These are phyloP conservation scores for Termitomyces sp. DNA, from an alignment of 768 basidiomycete genomes.

Conservation along the genomic window DNA sequence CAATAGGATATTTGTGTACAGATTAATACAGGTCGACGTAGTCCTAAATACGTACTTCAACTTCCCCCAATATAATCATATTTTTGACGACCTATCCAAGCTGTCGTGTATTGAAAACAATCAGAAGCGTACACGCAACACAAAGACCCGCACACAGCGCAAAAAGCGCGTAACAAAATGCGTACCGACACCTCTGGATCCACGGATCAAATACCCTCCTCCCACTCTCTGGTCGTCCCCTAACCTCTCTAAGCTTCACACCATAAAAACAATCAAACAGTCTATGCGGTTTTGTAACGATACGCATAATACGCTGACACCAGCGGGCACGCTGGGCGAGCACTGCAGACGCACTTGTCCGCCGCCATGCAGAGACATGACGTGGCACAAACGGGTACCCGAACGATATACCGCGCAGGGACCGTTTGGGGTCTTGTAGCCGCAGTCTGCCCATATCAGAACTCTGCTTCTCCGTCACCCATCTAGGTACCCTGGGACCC, in stretches of 20 bases:
- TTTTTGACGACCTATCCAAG: constrained; percentile 14
- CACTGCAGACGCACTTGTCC: constrained; percentile 2
- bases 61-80: background rate
- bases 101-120: constrained; percentile 36
- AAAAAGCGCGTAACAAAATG: constrained; percentile 48
- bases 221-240: constrained; percentile 39
- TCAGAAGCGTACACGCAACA: constrained; percentile 34
- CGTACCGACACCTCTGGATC: constrained; percentile 55
- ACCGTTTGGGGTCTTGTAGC: constrained; percentile 39
- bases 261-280: constrained; percentile 40
- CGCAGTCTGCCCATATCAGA: constrained; percentile 37
- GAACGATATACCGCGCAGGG: constrained; percentile 41
- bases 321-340: constrained; percentile 14
- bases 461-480: constrained; percentile 39
- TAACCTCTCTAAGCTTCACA: constrained; percentile 36
- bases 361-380: constrained; percentile 29
- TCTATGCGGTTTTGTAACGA: constrained; percentile 41
- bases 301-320: constrained; percentile 15
- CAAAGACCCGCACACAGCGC: constrained; percentile 35
- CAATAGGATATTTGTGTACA: background rate
- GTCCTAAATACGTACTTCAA: background rate
- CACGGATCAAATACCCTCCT: constrained; percentile 52
- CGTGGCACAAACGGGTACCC: constrained; percentile 61
- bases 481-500: constrained; percentile 32
- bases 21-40: background rate